Base-by-base conservation (phyloP, 352 stramenopile genomes). In the Phytophthora citrophthora region DNA sequence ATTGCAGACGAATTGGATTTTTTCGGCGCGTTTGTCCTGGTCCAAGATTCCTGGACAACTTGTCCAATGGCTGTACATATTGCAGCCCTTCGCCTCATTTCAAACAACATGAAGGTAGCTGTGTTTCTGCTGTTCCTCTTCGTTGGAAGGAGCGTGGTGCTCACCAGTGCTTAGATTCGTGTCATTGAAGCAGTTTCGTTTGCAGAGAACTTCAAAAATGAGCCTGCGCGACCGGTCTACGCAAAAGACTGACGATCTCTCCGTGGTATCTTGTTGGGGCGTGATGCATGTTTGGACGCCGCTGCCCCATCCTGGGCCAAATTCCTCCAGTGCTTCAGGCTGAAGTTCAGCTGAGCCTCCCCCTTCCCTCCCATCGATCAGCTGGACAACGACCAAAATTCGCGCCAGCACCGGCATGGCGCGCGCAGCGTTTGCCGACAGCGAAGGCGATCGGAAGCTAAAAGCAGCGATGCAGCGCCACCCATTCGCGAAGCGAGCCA, bases 361-460 rank as follows among this genome's bases (percentile, higher is more conserved):
- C 53, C 39, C 13, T 49, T 1, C 52, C 60, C 36, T 62, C 61
- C 61, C 61, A 62, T 54, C 44, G 53, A 54, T 59, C 61, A 69
- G 61, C 45, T 64, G 59, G 26, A 1, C 18, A 23, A 15, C 24
- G 41, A 16, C 16, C 56, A 56, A 64, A 57, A 38, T 64, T 64
- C 46, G 32, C 57, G 18, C 31, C 56, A 54, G 31, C 57, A 18
- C 43, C 39, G 44, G 41, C 49, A 38, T 50, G 29, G 2, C 24
- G 20, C 20, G 18, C 15, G 38, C 15, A 16, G 31, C 2, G 26
- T 20, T 41, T 29, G 50, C 44, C 16, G 44, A 44, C 24, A 18
- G 16, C 24, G n/a, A 61, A 62, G 44, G 54, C 38, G 31, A 48
- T 47, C 41, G 11, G 18, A 1, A 3, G 49, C 26, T 32, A 38